Percentiles rank a stretch among this genome's conserved stretches.
Evolutionary conservation across 306 rosid species (phyloP).

Genomic region (Prunus fruticosa): DNA sequence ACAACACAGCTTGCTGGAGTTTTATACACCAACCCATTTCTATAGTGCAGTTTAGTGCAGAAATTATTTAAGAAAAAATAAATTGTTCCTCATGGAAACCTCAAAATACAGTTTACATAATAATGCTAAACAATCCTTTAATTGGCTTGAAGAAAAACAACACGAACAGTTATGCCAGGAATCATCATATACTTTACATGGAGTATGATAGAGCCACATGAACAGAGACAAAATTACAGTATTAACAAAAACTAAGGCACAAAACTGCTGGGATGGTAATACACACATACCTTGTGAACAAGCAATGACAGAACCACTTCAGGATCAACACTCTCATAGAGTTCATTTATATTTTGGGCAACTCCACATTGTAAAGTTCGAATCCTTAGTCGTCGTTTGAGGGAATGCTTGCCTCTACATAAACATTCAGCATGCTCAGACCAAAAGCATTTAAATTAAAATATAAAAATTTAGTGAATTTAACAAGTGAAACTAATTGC

Average conservation of each 20-base stretch:
- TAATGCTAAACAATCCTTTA: neutral
- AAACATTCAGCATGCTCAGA: conserved; percentile 17
- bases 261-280: neutral
- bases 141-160: neutral
- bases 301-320: conserved; percentile 86
- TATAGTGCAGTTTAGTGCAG: neutral
- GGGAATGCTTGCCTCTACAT: conserved; percentile 69
- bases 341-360: conserved; percentile 72
- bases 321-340: conserved; percentile 86
- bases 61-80: neutral
- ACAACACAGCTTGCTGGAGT: neutral
- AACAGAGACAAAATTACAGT: neutral
- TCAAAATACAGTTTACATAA: neutral
- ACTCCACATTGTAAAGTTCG: conserved; percentile 77
- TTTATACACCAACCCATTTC: neutral
- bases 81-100: neutral
- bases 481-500: conserved; percentile 10
- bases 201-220: neutral
- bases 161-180: neutral
- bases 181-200: neutral
- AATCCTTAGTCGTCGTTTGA: conserved; percentile 77
- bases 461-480: conserved; percentile 1
- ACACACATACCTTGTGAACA: conserved; percentile 74
- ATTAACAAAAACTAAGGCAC: neutral
- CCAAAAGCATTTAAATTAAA: conserved; percentile 10